These are phyloP conservation scores for Tetrapyrgos nigripes DNA, from an alignment of 1,284 basidiomycete species.

Conservation along the genomic window DNA sequence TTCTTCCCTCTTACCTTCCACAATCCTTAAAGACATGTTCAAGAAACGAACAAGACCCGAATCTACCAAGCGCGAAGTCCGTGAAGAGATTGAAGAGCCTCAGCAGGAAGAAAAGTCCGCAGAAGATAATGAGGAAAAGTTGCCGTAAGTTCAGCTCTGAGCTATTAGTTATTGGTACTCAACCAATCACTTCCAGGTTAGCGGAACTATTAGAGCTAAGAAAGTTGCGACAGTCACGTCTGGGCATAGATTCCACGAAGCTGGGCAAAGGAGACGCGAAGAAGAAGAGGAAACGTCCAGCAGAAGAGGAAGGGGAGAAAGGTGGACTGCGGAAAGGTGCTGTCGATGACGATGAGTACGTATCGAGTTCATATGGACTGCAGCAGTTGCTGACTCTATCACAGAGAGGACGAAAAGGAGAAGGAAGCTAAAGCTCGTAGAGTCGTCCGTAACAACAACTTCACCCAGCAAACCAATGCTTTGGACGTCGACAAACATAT, in stretches of 20 bases:
- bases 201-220: slow-evolving; percentile 88
- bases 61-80: slow-evolving; percentile 52
- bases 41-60: slow-evolving; percentile 70
- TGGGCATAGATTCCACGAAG: slow-evolving; percentile 88
- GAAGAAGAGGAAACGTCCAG: slow-evolving; percentile 67
- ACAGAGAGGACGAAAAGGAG: slow-evolving; percentile 13
- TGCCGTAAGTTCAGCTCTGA: slow-evolving; percentile 51
- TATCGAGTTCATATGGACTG: slow-evolving; percentile 21
- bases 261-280: slow-evolving; percentile 85
- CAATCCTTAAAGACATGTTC: slow-evolving; percentile 46
- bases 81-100: slow-evolving; percentile 51
- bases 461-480: slow-evolving; percentile 95
- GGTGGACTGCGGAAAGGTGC: slow-evolving; percentile 65
- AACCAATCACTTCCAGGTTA: slow-evolving; percentile 49
- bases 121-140: slow-evolving; percentile 47
- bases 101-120: slow-evolving; percentile 33
- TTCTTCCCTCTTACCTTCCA: not conserved
- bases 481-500: slow-evolving; percentile 98
- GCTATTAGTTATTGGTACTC: slow-evolving; percentile 4
- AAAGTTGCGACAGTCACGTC: slow-evolving; percentile 74
- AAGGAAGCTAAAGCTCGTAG: slow-evolving; percentile 63
- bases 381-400: not conserved
- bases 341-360: slow-evolving; percentile 66
- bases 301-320: slow-evolving; percentile 54
- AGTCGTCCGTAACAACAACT: slow-evolving; percentile 88